Percentiles rank a stretch among this genome's conserved stretches.
Evolutionary conservation across 2,329 filamentous ascomycete species (phyloP).

Genomic region (Parafenestella ontariensis): DNA sequence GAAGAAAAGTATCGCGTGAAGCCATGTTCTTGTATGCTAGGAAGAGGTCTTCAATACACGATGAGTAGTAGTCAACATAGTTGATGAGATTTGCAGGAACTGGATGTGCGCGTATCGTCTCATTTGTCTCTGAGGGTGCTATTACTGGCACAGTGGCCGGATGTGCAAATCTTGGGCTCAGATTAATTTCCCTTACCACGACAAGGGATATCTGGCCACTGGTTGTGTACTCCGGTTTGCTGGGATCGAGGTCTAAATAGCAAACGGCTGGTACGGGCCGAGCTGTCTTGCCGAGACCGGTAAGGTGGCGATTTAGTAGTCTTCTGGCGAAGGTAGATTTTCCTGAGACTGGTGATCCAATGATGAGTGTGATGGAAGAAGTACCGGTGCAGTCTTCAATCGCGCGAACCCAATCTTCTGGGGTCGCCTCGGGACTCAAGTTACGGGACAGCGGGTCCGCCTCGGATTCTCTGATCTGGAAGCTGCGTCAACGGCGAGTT

Average conservation of each 20-base stretch:
- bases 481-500: conserved; percentile 1
- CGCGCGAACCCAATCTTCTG: conserved; percentile 64
- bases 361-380: conserved; percentile 62
- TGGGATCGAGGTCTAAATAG: conserved; percentile 78
- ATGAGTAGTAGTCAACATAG: conserved; percentile 71
- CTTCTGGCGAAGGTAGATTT: conserved; percentile 78
- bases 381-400: conserved; percentile 44
- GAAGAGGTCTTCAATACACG: conserved; percentile 69
- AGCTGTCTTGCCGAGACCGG: conserved; percentile 47
- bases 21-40: conserved; percentile 61
- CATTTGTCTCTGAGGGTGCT: conserved; percentile 35
- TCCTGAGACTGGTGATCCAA: conserved; percentile 74
- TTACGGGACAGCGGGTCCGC: conserved; percentile 35
- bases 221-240: conserved; percentile 76
- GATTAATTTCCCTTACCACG: conserved; percentile 65
- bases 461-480: conserved; percentile 37
- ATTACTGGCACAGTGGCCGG: conserved; percentile 38
- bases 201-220: conserved; percentile 74
- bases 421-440: conserved; percentile 57
- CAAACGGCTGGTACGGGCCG: conserved; percentile 52
- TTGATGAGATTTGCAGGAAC: conserved; percentile 70
- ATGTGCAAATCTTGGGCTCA: conserved; percentile 73
- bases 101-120: conserved; percentile 68
- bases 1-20: conserved; percentile 52
- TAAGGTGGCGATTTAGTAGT: conserved; percentile 71